Percentiles rank a stretch among this genome's conserved stretches.
Conservation (phyloP, 768 basidiomycete species). For the Pisolithus albus region DNA sequence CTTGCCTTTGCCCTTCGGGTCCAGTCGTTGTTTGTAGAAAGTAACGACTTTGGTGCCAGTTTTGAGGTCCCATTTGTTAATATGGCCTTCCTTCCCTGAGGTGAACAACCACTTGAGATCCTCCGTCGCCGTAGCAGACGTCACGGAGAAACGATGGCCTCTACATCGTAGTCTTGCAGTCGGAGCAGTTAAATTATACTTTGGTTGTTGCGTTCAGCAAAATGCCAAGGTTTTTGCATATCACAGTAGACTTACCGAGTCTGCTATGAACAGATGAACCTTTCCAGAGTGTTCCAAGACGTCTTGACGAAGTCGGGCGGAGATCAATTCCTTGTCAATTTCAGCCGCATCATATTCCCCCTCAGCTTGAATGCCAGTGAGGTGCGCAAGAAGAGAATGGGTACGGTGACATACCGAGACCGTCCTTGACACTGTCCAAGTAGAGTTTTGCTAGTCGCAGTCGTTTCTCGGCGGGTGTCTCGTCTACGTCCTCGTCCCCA, state of each 20-base stretch:
- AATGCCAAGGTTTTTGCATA: neutral
- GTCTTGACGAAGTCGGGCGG: conserved; percentile 84
- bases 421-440: conserved; percentile 75
- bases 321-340: conserved; percentile 89
- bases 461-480: conserved; percentile 91
- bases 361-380: conserved; percentile 42
- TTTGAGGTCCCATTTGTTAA: conserved; percentile 76
- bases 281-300: conserved; percentile 87
- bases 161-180: conserved; percentile 49
- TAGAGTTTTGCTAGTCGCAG: conserved; percentile 87
- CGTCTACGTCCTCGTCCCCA: conserved; percentile 79
- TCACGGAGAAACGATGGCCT: conserved; percentile 74
- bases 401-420: conserved; percentile 43
- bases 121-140: conserved; percentile 72
- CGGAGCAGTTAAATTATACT: conserved; percentile 50
- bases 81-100: conserved; percentile 83
- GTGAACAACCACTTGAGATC: conserved; percentile 76
- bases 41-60: conserved; percentile 54
- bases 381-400: neutral
- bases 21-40: conserved; percentile 54
- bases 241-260: conserved; percentile 42
- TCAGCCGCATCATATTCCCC: conserved; percentile 95
- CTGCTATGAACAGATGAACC: conserved; percentile 74
- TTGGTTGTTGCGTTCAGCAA: neutral
- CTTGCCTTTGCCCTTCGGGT: conserved; percentile 48